Base-by-base conservation (phyloP, 2,329 filamentous ascomycete genomes). In the Neurospora crassa region DNA sequence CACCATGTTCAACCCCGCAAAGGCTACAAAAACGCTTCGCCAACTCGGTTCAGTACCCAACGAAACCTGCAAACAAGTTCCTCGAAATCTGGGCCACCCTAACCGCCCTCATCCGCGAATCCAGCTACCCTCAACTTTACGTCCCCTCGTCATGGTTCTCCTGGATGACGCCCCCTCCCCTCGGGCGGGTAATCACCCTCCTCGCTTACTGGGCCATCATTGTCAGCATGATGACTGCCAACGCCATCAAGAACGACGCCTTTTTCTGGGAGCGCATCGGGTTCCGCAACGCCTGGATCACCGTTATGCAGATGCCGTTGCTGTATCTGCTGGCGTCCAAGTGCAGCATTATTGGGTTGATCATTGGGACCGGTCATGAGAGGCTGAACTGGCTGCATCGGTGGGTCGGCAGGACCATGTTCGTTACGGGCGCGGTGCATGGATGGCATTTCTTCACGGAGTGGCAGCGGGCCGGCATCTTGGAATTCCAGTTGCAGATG, bases 371-470 rank as follows among this genome's bases (percentile, higher is more conserved):
- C 11, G 89, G 89, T 72, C 88, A 92, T 76, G 90, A 92, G 79
- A 85, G 89, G 10, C 81, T 92, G 71, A 92, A 91, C 78, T 92
- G 90, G 90, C 80, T 92, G 69, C 91, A 93, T 76, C 86, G 91
- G 72, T 93, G 91, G 90, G 87, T 90, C 11, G 89, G 88, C 3
- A 85, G 91, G 72, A 90, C 89, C 70, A 87, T 92, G 81, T 85
- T 92, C 43, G 81, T 92, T 18, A 91, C 89, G 0, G 88, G 87
- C 1, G 89, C 89, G 0, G 84, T 92, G 3, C 91, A 93, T 75
- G 90, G 91, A 72, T 91, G 88, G 75, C 88, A 91, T 78, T 92
- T 92, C 78, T 89, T 89, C 80, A 81, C 82, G 2, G 85, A 90
- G 76, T 92, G 90, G 88, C 84, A 84, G 37, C 81, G 82, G 12